Conservation (phyloP, 768 basidiomycete genomes). For the Peribolospora baueri region DNA sequence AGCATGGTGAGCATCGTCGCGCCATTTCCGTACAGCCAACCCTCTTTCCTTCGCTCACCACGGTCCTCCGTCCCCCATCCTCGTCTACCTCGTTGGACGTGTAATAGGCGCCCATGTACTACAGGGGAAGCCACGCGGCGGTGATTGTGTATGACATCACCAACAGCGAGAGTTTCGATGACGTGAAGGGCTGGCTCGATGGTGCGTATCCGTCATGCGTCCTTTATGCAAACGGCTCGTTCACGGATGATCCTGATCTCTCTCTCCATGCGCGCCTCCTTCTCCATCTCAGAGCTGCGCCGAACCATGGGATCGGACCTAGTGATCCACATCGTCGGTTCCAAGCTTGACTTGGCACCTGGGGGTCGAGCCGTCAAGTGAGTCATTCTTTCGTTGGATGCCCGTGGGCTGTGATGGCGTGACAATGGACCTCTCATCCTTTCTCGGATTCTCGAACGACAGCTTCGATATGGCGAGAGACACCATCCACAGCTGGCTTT, state of each 20-base stretch:
- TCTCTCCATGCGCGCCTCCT: slow-evolving; percentile 8
- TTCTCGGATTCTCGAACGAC: too few relatives aligned
- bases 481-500: background rate
- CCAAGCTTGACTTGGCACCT: slow-evolving; percentile 36
- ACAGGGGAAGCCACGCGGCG: slow-evolving; percentile 83
- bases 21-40: background rate
- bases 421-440: too few relatives aligned
- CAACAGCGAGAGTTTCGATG: slow-evolving; percentile 63
- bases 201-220: slow-evolving; percentile 25
- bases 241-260: background rate
- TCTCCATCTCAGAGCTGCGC: slow-evolving; percentile 13
- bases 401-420: too few relatives aligned
- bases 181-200: slow-evolving; percentile 70
- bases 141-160: slow-evolving; percentile 89
- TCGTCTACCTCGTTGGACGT: background rate
- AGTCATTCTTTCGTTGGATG: background rate
- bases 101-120: slow-evolving; percentile 75
- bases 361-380: slow-evolving; percentile 19
- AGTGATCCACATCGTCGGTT: slow-evolving; percentile 83
- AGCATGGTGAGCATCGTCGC: slow-evolving; percentile 40
- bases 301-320: slow-evolving; percentile 29
- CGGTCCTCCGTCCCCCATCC: slow-evolving; percentile 7
- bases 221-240: background rate
- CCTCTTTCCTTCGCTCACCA: background rate
- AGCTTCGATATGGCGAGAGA: too few relatives aligned